Conservation (phyloP, 2,329 filamentous ascomycete genomes). For the Teratosphaeria gauchensis region DNA sequence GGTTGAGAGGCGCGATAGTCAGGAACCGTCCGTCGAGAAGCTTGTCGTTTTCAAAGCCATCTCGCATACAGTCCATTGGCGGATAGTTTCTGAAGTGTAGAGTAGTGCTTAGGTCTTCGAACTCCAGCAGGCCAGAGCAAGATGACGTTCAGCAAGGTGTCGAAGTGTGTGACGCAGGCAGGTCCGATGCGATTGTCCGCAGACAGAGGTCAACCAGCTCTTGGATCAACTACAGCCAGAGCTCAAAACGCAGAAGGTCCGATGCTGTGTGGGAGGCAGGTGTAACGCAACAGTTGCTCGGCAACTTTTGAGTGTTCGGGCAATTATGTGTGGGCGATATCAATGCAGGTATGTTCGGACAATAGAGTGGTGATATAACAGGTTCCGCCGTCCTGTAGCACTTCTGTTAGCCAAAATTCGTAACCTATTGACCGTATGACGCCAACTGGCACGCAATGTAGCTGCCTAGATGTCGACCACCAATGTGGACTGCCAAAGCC, state of each 20-base stretch:
- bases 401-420: background rate
- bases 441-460: background rate
- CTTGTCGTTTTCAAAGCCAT: constrained; percentile 68
- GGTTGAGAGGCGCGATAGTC: constrained; percentile 89
- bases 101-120: background rate
- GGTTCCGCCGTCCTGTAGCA: background rate
- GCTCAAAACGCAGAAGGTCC: constrained; percentile 1
- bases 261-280: background rate
- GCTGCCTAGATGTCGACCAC: background rate
- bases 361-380: background rate
- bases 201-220: background rate
- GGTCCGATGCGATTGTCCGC: background rate
- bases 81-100: background rate
- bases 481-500: background rate
- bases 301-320: constrained; percentile 6
- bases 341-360: background rate
- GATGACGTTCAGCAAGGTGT: background rate
- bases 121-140: background rate
- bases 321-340: background rate
- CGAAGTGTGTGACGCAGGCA: background rate
- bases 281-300: constrained; percentile 3
- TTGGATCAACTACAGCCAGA: background rate
- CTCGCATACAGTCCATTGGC: constrained; percentile 74
- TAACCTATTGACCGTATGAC: background rate
- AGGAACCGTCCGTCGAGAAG: constrained; percentile 81